Evolutionary conservation across 2,329 filamentous ascomycete genomes (phyloP).

Genomic region (Xylariaceae sp.): DNA sequence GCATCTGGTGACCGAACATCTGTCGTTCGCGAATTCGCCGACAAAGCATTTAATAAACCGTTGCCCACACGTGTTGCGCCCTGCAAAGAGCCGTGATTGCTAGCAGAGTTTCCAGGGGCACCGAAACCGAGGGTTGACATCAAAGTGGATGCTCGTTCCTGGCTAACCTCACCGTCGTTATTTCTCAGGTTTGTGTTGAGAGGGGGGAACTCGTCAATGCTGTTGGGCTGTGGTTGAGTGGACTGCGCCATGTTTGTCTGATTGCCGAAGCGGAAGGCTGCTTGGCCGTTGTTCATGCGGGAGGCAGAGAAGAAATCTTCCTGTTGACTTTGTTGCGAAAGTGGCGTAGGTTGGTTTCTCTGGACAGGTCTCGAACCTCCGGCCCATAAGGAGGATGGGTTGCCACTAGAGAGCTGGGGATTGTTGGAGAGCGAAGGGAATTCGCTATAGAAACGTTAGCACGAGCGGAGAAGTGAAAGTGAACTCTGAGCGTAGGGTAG

Average conservation of each 20-base stretch:
- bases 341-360: constrained; percentile 47
- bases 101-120: constrained; percentile 39
- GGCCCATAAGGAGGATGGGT: constrained; percentile 50
- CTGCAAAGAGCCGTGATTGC: constrained; percentile 32
- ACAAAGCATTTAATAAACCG: constrained; percentile 59
- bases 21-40: constrained; percentile 49
- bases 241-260: constrained; percentile 41
- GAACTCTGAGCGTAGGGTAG: background rate
- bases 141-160: constrained; percentile 48
- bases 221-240: constrained; percentile 44
- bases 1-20: constrained; percentile 47
- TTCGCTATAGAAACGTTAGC: constrained; percentile 44
- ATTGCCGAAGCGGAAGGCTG: constrained; percentile 50
- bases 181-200: constrained; percentile 45
- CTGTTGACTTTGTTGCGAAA: constrained; percentile 48
- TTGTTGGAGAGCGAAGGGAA: constrained; percentile 62
- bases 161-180: constrained; percentile 52
- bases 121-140: constrained; percentile 53
- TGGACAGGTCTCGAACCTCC: constrained; percentile 46
- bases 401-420: constrained; percentile 46
- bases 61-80: constrained; percentile 46
- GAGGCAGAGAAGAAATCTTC: constrained; percentile 41
- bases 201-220: constrained; percentile 58
- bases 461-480: background rate
- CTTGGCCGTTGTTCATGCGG: constrained; percentile 39